Percentiles rank a stretch among this genome's conserved stretches.
Conservation (phyloP, 306 rosid genomes). For the Sechiopsis laciniata region DNA sequence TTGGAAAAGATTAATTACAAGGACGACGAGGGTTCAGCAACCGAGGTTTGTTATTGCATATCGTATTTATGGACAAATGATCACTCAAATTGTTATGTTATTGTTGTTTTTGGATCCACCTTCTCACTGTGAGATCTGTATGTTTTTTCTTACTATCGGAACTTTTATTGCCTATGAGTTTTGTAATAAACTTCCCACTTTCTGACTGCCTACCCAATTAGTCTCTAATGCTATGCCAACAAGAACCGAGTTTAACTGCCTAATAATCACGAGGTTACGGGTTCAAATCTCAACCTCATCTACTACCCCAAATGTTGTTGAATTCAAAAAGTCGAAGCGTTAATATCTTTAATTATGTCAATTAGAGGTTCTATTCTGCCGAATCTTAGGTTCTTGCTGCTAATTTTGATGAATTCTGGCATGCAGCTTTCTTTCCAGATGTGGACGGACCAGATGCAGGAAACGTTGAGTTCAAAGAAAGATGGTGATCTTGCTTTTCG, state of each 20-base stretch:
- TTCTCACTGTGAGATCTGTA: conserved; percentile 2
- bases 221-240: neutral
- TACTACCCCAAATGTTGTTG: too few species aligned
- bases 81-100: neutral
- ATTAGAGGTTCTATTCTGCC: neutral
- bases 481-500: conserved; percentile 87
- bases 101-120: neutral
- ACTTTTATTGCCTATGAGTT: neutral
- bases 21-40: conserved; percentile 91
- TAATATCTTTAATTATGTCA: neutral
- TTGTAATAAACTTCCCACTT: neutral
- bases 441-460: conserved; percentile 99
- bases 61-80: neutral
- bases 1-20: conserved; percentile 76
- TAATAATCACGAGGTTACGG: too few species aligned
- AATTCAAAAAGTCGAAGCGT: too few species aligned
- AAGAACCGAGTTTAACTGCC: too few species aligned
- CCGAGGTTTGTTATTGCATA: conserved; percentile 54
- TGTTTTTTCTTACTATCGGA: neutral
- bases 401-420: neutral
- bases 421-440: conserved; percentile 93
- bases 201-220: neutral
- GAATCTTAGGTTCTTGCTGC: neutral
- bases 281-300: neutral
- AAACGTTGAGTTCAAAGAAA: conserved; percentile 80